Evolutionary conservation across 768 basidiomycete species (phyloP).

Genomic region (Suillus lakei): DNA sequence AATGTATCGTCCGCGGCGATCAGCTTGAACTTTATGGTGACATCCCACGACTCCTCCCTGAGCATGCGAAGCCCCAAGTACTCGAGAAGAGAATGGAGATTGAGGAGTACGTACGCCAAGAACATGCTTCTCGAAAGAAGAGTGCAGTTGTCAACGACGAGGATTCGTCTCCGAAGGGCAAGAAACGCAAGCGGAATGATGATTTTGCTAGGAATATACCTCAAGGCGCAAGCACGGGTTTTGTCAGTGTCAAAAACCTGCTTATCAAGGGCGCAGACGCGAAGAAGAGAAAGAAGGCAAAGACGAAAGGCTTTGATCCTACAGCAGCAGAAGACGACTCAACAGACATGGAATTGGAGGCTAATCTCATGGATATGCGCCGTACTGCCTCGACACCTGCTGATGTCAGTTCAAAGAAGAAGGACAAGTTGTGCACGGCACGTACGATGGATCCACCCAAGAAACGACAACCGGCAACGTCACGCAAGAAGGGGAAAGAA

Average conservation of each 20-base stretch:
- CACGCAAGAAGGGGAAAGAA: conserved; percentile 30
- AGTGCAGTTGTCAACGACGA: conserved; percentile 28
- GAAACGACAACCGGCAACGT: conserved; percentile 18
- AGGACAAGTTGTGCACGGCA: conserved; percentile 49
- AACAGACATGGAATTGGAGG: conserved; percentile 68
- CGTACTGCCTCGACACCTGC: conserved; percentile 51
- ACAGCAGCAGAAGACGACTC: conserved; percentile 65
- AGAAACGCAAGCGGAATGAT: conserved; percentile 75
- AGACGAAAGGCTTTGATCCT: conserved; percentile 50
- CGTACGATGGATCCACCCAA: conserved; percentile 44
- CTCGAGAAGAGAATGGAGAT: conserved; percentile 86
- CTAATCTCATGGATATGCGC: conserved; percentile 51
- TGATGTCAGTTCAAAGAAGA: conserved; percentile 36
- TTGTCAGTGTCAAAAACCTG: conserved; percentile 70
- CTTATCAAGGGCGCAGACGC: conserved; percentile 51
- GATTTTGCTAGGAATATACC: conserved; percentile 76
- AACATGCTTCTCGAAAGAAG: conserved; percentile 44
- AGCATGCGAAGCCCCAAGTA: conserved; percentile 73
- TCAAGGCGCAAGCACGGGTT: conserved; percentile 68
- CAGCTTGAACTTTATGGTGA: conserved; percentile 93
- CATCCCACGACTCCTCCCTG: conserved; percentile 84
- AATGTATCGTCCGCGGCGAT: conserved; percentile 82
- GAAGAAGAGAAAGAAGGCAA: conserved; percentile 50
- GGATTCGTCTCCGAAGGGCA: conserved; percentile 37
- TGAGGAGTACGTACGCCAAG: conserved; percentile 66